Conservation (phyloP, 768 basidiomycete species). For the Sarcodon aspratus region DNA sequence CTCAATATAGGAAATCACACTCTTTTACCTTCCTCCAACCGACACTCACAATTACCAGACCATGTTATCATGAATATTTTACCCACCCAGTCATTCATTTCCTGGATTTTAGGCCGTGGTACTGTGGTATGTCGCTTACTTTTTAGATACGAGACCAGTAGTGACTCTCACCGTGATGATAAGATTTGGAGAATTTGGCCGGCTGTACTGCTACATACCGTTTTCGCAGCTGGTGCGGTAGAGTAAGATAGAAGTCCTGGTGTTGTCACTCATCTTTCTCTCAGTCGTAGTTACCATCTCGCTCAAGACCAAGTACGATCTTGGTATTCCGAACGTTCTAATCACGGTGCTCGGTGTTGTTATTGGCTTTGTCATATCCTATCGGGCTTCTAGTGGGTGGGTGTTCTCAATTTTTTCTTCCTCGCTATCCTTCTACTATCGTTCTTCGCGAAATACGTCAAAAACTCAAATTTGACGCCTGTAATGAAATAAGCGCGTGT, state of each 20-base stretch:
- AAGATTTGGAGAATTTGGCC: conserved; percentile 58
- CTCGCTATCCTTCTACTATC: neutral
- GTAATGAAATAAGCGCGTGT: no score
- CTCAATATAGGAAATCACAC: conserved; percentile 7
- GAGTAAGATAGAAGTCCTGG: neutral
- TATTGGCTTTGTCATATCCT: conserved; percentile 44
- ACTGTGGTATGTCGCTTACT: conserved; percentile 24
- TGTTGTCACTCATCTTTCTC: neutral
- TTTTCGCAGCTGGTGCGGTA: conserved; percentile 36
- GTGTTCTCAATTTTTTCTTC: conserved; percentile 8
- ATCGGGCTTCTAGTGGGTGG: conserved; percentile 49
- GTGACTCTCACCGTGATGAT: neutral
- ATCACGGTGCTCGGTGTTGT: conserved; percentile 61
- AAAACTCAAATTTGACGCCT: no score
- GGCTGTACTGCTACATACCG: conserved; percentile 48
- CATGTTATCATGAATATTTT: conserved; percentile 8
- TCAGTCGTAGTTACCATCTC: conserved; percentile 34
- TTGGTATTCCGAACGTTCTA: conserved; percentile 44
- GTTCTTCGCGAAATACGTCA: no score
- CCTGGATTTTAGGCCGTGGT: conserved; percentile 32
- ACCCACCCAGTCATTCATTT: conserved; percentile 8
- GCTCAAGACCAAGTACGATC: conserved; percentile 23
- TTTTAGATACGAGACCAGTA: neutral
- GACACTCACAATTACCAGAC: conserved; percentile 4
- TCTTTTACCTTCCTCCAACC: conserved; percentile 10